Base-by-base conservation (phyloP, 2,329 filamentous ascomycete genomes). In the Tolypocladium tropicale region DNA sequence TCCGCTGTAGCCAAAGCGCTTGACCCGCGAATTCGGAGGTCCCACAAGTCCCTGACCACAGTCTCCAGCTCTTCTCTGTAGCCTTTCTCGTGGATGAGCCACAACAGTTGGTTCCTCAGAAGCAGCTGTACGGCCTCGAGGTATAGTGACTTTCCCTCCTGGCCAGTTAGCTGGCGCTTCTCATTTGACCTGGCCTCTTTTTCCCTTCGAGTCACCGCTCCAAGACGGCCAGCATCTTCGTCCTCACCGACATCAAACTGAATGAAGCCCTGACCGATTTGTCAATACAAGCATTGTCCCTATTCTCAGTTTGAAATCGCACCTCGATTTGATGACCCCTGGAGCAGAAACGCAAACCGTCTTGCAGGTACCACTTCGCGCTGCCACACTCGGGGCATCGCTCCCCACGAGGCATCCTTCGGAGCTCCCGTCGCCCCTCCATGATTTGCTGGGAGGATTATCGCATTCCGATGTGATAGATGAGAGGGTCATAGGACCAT, bases 41-140 rank as follows among this genome's bases (percentile, higher is more conserved):
- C 79, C 93, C 94, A 99, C 16, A 99, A 79, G 67, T 96, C 91
- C 57, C 85, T 83, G 6, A 95, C 84, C 11, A 95, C 77, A 9
- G 76, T 85, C 76, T 95, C 90, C 14, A 96, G 77, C 63, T 95
- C 87, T 5, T 76, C 70, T 1, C 86, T 85, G 52, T 94, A 78
- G 0, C 81, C 80, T 67, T 85, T 84, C 6, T 78, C 74, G 25
- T 81, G 74, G 16, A 95, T 75, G 33, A 97, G 76, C 78, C 86
- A 92, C 65, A 82, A 73, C 18, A 90, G 74, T 74, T 97, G 93
- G 66, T 88, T 89, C 68, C 91, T 84, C 32, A 99, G 74, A 52
- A 97, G 80, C 34, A 96, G 76, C 70, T 97, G 93, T 57, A 95
- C 81, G 60, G 84, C 87, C 67, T 95, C 88, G 37, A 97, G 76